Percentiles rank a stretch among this genome's conserved stretches.
phyloP scores from a whole-genome alignment of 331 rosid genomes.

The Cydonia oblonga region DNA sequence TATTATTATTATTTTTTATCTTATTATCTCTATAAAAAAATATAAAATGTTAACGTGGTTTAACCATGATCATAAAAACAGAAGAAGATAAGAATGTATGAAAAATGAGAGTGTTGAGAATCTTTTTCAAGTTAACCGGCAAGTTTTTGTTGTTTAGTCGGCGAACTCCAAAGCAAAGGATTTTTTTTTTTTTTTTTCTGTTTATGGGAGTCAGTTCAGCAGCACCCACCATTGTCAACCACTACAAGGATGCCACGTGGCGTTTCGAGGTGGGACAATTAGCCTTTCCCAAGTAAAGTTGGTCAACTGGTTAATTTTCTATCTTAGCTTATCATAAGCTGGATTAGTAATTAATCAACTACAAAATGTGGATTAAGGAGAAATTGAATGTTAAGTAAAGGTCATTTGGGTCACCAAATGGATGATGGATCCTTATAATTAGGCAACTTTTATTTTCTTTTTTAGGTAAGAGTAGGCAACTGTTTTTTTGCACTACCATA shows the following conservation, averaged over 20 bases:
- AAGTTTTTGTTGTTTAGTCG: slow-evolving; percentile 13
- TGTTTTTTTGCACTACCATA: too few species aligned
- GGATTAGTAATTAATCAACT: slow-evolving; percentile 1
- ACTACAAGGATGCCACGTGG: slow-evolving; percentile 29
- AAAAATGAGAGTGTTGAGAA: too few species aligned
- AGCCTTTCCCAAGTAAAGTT: slow-evolving; percentile 7
- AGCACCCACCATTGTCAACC: slow-evolving; percentile 18
- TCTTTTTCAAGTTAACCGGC: too few species aligned
- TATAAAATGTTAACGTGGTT: too few species aligned
- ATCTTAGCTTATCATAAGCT: slow-evolving; percentile 4
- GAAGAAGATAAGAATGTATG: too few species aligned
- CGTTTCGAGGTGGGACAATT: background rate
- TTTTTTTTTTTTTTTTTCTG: background rate
- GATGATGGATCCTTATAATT: too few species aligned
- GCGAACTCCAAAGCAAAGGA: slow-evolving; percentile 16
- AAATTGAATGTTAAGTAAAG: slow-evolving; percentile 42
- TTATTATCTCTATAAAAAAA: too few species aligned
- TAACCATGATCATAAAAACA: too few species aligned
- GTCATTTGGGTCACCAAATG: slow-evolving; percentile 6
- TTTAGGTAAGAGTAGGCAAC: background rate
- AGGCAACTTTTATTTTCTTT: too few species aligned
- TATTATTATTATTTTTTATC: too few species aligned
- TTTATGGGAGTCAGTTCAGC: slow-evolving; percentile 6
- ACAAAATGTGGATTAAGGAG: slow-evolving; percentile 15
- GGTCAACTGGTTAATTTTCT: slow-evolving; percentile 36